Conservation (phyloP, 805 yeast species). For the Nakazawaea laoshanensis region DNA sequence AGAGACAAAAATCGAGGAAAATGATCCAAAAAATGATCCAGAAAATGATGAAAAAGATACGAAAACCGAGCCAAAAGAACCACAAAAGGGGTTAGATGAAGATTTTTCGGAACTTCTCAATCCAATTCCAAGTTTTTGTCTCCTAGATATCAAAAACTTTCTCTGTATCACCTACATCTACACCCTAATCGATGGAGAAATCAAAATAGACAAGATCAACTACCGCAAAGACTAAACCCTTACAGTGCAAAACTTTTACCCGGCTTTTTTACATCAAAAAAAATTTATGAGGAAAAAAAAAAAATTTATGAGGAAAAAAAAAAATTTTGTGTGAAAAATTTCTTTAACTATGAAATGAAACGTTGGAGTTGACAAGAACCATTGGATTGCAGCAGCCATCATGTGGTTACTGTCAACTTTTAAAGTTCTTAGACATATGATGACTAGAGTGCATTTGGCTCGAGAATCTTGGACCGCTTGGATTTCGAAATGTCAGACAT, state of each 20-base stretch:
- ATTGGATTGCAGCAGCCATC: no score
- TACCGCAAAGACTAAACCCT: conserved; percentile 35
- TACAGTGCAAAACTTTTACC: no score
- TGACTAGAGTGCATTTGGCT: conserved; percentile 99
- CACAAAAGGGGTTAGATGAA: conserved; percentile 12
- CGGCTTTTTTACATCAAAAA: no score
- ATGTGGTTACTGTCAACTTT: not conserved
- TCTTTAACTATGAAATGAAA: no score
- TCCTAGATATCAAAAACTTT: conserved; percentile 76
- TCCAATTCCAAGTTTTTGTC: conserved; percentile 79
- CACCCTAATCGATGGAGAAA: conserved; percentile 71
- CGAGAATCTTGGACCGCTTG: conserved; percentile 49
- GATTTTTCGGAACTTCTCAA: conserved; percentile 20
- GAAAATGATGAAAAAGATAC: conserved; percentile 13
- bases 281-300: no score
- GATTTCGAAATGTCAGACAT: not conserved
- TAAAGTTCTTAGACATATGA: conserved; percentile 25
- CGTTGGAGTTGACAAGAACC: no score
- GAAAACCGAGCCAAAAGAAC: not conserved
- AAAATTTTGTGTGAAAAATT: no score
- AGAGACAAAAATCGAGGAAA: conserved; percentile 3
- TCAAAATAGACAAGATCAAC: conserved; percentile 82
- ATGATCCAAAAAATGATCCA: conserved; percentile 11
- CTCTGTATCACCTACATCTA: conserved; percentile 80
- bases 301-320: no score